phyloP scores from a whole-genome alignment of 2,329 filamentous ascomycete species.

The Orbilia brochopaga region DNA sequence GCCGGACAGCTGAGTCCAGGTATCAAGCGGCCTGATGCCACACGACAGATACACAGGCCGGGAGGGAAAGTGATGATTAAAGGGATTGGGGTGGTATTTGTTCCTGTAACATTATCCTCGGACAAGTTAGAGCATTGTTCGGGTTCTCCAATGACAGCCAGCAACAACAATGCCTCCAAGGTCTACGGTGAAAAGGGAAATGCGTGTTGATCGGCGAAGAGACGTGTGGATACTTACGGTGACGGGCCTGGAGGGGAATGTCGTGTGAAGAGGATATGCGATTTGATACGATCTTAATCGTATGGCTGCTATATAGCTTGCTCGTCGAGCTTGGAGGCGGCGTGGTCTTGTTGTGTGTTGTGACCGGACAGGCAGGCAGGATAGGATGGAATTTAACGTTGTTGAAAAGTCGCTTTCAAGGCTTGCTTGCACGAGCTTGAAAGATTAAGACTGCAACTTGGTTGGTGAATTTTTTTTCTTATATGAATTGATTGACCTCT shows the following conservation, averaged over 20 bases:
- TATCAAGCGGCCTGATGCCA: neutral
- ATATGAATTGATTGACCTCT: conserved; percentile 46
- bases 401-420: neutral
- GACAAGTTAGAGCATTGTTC: neutral
- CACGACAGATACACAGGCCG: neutral
- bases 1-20: neutral
- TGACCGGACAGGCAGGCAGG: neutral
- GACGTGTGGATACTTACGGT: too few species aligned
- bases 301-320: neutral
- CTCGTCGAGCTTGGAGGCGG: neutral
- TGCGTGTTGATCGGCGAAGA: too few species aligned
- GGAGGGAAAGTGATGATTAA: neutral
- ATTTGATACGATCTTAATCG: neutral
- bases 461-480: conserved; percentile 2
- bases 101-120: neutral
- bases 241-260: too few species aligned
- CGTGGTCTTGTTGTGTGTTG: conserved; percentile 13
- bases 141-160: too few species aligned
- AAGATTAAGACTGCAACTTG: conserved; percentile 12
- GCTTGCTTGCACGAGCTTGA: conserved; percentile 6
- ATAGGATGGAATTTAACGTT: neutral
- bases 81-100: neutral
- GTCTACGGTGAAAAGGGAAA: too few species aligned
- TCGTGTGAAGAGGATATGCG: too few species aligned
- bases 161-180: too few species aligned